These are phyloP conservation scores for Beauveria australis DNA, from an alignment of 2,329 filamentous ascomycete species.

Conservation along the genomic window DNA sequence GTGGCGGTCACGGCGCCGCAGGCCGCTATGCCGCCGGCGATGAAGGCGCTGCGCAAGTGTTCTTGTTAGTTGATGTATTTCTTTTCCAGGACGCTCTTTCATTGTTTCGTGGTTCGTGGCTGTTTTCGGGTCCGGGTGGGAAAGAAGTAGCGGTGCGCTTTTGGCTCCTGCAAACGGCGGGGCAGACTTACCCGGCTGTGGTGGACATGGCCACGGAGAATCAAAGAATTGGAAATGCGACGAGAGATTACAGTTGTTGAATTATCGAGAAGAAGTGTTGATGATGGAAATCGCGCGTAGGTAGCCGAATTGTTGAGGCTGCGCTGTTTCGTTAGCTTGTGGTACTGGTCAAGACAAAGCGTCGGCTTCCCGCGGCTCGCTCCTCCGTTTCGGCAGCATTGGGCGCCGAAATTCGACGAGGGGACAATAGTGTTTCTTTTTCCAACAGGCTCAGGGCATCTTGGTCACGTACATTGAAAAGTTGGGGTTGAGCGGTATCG, in stretches of 20 bases:
- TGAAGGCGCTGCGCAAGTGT: conserved; percentile 61
- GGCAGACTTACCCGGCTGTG: conserved; percentile 4
- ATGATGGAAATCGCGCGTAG: neutral
- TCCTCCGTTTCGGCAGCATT: neutral
- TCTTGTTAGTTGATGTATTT: neutral
- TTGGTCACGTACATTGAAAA: neutral
- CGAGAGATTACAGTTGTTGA: neutral
- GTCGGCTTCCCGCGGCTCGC: conserved; percentile 1
- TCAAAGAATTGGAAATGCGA: neutral
- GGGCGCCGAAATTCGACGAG: neutral
- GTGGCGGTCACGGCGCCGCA: conserved; percentile 97
- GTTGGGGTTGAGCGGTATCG: neutral
- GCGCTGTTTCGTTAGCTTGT: conserved; percentile 5
- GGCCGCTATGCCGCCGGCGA: conserved; percentile 91
- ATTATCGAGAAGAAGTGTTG: neutral
- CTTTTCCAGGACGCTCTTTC: neutral
- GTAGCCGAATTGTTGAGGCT: neutral
- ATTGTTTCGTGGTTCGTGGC: neutral
- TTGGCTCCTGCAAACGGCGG: neutral
- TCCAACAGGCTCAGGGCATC: neutral
- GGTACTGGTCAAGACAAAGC: neutral
- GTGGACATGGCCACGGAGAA: conserved; percentile 9
- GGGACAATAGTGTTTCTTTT: neutral
- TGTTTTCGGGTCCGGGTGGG: neutral
- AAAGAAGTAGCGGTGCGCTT: neutral